phyloP scores from a whole-genome alignment of 495 filamentous ascomycete species.

The Sporormia fimetaria region DNA sequence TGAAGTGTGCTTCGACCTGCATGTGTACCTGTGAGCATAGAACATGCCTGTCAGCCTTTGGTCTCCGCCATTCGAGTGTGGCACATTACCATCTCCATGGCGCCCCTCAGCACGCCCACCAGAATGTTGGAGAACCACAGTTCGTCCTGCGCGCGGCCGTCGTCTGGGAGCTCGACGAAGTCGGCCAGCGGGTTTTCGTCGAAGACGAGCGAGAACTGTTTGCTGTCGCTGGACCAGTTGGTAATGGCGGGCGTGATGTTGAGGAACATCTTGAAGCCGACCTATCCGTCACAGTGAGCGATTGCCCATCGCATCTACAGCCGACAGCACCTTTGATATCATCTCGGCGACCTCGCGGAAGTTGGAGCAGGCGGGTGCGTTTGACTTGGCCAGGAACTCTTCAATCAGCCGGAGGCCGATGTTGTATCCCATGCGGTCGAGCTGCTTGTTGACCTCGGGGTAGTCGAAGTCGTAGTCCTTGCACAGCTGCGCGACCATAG shows the following conservation, averaged over 20 bases:
- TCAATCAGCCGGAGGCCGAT: constrained; percentile 94
- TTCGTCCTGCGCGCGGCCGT: constrained; percentile 90
- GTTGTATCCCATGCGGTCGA: constrained; percentile 99
- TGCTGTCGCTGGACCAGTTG: constrained; percentile 92
- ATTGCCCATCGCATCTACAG: no score
- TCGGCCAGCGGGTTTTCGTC: constrained; percentile 96
- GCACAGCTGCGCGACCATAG: constrained; percentile 91
- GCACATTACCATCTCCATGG: constrained; percentile 75
- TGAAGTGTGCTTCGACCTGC: constrained; percentile 96
- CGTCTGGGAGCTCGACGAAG: constrained; percentile 94
- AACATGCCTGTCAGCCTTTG: neutral
- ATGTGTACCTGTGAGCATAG: constrained; percentile 74
- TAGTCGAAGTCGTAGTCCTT: constrained; percentile 93
- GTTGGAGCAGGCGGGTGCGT: constrained; percentile 76
- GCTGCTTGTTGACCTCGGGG: constrained; percentile 85
- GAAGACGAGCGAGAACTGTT: constrained; percentile 89
- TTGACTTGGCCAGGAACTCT: constrained; percentile 92
- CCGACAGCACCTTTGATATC: constrained; percentile 86
- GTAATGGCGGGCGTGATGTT: constrained; percentile 93
- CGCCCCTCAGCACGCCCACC: constrained; percentile 80
- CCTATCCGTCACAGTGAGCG: constrained; percentile 39
- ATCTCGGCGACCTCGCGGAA: constrained; percentile 94
- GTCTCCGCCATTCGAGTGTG: neutral
- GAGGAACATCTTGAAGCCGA: constrained; percentile 97
- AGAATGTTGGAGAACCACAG: constrained; percentile 97